Conservation (phyloP, 345 rosid genomes). For the Viola odorata region DNA sequence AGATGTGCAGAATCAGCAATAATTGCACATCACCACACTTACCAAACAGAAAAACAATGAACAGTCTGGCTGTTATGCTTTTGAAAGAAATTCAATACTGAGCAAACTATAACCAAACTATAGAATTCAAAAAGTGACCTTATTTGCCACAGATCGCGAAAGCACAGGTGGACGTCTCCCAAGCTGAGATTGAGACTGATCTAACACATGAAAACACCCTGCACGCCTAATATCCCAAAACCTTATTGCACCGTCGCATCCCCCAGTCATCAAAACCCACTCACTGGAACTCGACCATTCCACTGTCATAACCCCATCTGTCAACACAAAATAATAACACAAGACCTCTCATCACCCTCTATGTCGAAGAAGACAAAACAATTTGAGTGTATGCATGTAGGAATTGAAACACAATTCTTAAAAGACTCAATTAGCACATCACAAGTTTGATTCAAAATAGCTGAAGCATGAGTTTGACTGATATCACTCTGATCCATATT, state of each 20-base stretch:
- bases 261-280: conserved; percentile 88
- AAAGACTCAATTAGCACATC: neutral
- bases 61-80: neutral
- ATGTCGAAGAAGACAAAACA: neutral
- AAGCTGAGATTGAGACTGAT: conserved; percentile 80
- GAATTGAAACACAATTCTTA: neutral
- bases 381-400: neutral
- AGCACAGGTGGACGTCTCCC: conserved; percentile 70
- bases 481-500: too few species aligned
- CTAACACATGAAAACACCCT: conserved; percentile 81
- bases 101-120: too few species aligned
- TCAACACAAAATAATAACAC: conserved; percentile 22
- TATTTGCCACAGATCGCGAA: conserved; percentile 38
- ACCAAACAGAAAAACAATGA: neutral
- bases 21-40: neutral
- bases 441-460: too few species aligned
- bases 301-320: conserved; percentile 89
- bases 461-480: too few species aligned
- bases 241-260: conserved; percentile 96
- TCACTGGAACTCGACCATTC: conserved; percentile 97
- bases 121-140: conserved; percentile 35
- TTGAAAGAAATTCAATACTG: too few species aligned
- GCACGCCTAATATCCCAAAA: conserved; percentile 97
- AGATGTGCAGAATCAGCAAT: neutral
- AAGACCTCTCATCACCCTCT: neutral